These are phyloP conservation scores for Entamoeba dispar DNA, from an alignment of 208 protist species.

Conservation along the genomic window DNA sequence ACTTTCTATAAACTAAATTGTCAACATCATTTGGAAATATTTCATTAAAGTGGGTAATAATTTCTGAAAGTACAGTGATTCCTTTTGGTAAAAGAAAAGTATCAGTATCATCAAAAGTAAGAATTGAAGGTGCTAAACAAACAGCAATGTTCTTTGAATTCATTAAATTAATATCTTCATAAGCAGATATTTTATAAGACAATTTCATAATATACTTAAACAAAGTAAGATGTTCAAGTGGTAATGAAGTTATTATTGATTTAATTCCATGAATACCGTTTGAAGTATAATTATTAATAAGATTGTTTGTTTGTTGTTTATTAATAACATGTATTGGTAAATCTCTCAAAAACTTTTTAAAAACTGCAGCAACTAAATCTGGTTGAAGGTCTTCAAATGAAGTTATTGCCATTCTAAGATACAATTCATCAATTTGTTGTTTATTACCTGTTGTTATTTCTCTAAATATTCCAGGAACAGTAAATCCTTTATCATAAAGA, in stretches of 20 bases:
- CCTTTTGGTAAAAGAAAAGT: too few relatives aligned
- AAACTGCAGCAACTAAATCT: neutral
- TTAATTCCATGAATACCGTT: too few relatives aligned
- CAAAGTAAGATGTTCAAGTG: neutral
- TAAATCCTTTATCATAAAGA: neutral
- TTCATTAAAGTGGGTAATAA: too few relatives aligned
- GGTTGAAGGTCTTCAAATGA: neutral
- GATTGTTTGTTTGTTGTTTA: neutral
- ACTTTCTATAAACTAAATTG: neutral
- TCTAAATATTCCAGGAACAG: neutral
- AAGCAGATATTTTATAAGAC: neutral
- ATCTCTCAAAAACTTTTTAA: neutral
- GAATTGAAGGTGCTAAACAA: neutral
- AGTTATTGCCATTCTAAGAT: neutral
- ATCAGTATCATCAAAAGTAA: neutral
- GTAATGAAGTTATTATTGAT: neutral
- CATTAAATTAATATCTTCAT: neutral
- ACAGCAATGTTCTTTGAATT: neutral
- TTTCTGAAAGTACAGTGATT: too few relatives aligned
- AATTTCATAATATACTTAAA: neutral
- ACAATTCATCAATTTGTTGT: neutral
- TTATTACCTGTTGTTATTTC: neutral
- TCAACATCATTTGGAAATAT: too few relatives aligned
- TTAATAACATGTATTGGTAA: neutral
- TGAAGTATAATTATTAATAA: too few relatives aligned